Percentiles rank a stretch among this genome's conserved stretches.
These are phyloP conservation scores for Aureobasidium subglaciale DNA, from an alignment of 2,329 filamentous ascomycete genomes.

Conservation along the genomic window DNA sequence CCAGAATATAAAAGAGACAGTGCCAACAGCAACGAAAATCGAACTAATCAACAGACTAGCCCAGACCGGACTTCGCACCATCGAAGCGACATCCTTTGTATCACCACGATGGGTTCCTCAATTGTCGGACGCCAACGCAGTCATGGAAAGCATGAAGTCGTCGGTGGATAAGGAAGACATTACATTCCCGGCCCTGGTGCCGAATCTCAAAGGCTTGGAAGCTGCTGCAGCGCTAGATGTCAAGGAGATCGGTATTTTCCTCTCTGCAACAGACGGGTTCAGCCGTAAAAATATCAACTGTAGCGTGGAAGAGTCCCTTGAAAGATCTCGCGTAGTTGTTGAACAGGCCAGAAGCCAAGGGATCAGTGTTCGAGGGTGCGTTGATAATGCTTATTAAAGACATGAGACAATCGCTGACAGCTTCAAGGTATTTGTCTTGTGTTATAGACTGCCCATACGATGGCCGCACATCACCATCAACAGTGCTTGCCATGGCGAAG, in stretches of 20 bases:
- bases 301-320: constrained; percentile 64
- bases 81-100: constrained; percentile 78
- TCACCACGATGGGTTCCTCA: constrained; percentile 80
- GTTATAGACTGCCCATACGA: constrained; percentile 75
- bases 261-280: constrained; percentile 73
- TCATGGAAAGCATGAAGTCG: background rate
- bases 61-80: constrained; percentile 60
- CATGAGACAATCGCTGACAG: background rate
- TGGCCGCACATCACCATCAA: constrained; percentile 47
- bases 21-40: constrained; percentile 66
- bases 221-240: constrained; percentile 51
- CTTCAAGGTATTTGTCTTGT: constrained; percentile 59
- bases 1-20: constrained; percentile 70
- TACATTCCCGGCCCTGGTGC: constrained; percentile 73
- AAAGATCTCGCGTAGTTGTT: constrained; percentile 64
- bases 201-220: constrained; percentile 66
- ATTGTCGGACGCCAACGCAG: constrained; percentile 37
- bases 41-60: constrained; percentile 65
- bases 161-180: constrained; percentile 37
- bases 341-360: constrained; percentile 56
- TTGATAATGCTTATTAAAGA: background rate
- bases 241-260: constrained; percentile 71
- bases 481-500: constrained; percentile 56
- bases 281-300: constrained; percentile 78
- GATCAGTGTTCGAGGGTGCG: constrained; percentile 60